Conservation (phyloP, 768 basidiomycete species). For the Trametes cinnabarina region DNA sequence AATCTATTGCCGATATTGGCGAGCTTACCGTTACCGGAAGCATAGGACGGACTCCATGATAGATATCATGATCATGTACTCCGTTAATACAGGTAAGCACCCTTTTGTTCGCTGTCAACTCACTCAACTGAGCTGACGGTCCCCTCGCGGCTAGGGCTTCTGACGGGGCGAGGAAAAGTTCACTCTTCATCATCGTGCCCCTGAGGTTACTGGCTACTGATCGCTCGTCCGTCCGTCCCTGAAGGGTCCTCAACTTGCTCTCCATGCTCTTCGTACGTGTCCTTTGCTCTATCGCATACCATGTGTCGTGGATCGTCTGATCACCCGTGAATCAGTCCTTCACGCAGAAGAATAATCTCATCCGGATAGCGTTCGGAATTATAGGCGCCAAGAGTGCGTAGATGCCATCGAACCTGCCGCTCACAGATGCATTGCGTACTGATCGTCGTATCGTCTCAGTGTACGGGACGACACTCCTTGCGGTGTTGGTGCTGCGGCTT, state of each 20-base stretch:
- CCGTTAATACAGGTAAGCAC: constrained; percentile 1
- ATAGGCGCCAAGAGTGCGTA: neutral
- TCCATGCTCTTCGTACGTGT: neutral
- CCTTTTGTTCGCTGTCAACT: no score
- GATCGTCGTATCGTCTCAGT: neutral
- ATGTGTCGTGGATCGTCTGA: no score
- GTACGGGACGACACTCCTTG: neutral
- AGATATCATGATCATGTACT: neutral
- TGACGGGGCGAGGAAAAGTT: constrained; percentile 2
- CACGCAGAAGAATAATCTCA: neutral
- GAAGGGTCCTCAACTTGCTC: neutral
- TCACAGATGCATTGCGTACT: no score
- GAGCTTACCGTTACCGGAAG: no score
- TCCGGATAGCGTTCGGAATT: constrained; percentile 2
- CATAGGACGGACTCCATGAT: constrained; percentile 3
- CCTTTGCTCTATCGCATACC: no score
- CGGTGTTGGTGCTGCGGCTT: neutral
- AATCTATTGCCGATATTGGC: no score
- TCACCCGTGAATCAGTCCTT: neutral
- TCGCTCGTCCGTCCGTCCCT: neutral
- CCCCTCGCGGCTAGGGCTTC: neutral
- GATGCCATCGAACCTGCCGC: no score
- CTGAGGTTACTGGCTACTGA: neutral
- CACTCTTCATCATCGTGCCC: no score
- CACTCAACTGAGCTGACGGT: no score